Conservation (phyloP, 2,329 filamentous ascomycete species). For the Beauveria varroae region DNA sequence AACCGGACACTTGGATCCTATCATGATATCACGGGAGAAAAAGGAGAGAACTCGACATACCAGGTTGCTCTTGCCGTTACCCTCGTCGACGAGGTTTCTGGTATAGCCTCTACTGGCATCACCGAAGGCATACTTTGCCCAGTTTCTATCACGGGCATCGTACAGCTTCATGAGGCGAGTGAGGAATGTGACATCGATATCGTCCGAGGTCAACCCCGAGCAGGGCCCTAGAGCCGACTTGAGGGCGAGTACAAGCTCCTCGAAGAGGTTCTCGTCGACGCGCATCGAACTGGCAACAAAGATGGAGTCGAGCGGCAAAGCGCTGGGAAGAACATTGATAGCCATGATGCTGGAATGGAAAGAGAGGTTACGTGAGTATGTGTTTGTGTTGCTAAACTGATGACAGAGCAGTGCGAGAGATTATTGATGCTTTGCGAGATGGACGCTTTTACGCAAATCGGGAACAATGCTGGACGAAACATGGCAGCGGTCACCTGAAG, state of each 20-base stretch:
- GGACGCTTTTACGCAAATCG: conserved; percentile 1
- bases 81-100: conserved; percentile 81
- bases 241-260: conserved; percentile 64
- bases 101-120: conserved; percentile 69
- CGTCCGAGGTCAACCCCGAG: conserved; percentile 73
- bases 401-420: background rate
- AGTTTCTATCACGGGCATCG: conserved; percentile 59
- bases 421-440: background rate
- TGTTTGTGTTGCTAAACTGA: conserved; percentile 2
- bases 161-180: conserved; percentile 69
- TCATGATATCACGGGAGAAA: background rate
- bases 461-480: background rate
- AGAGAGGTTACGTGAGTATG: background rate
- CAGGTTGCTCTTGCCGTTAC: conserved; percentile 72
- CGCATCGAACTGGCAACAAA: conserved; percentile 4
- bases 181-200: conserved; percentile 69
- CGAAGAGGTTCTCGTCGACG: conserved; percentile 44
- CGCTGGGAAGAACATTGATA: conserved; percentile 12
- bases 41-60: conserved; percentile 33
- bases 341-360: conserved; percentile 10
- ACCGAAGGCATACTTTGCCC: conserved; percentile 68
- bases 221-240: conserved; percentile 69
- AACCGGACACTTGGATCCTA: background rate
- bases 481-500: conserved; percentile 5
- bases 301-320: conserved; percentile 11